Base-by-base conservation (phyloP, 2,329 filamentous ascomycete species). In the Leptographium galeiforme region DNA sequence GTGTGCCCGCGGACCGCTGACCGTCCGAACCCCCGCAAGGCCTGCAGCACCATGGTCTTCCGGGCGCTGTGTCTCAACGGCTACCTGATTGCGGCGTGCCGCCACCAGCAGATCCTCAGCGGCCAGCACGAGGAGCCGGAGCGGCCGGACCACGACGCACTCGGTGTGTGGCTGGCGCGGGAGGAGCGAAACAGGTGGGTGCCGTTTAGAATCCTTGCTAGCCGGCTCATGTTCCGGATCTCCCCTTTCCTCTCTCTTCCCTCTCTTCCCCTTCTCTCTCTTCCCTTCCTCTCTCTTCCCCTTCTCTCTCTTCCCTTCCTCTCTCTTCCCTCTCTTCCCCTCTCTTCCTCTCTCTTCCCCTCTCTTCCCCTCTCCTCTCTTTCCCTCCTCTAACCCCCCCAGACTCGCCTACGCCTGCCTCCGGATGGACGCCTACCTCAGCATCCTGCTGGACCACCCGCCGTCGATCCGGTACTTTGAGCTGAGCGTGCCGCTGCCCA, bases 371-470 rank as follows among this genome's bases (percentile, higher is more conserved):
- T 33, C 5, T 34, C 32, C 10, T 7, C 39, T n/a, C 7, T n/a
- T n/a, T n/a, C n/a, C n/a, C 12, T 40, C 16, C 39, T n/a, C 18
- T 18, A 19, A 8, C 18, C 8, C 6, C 6, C 18, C 6, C 40
- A 53, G 51, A 14, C 48, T 54, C 16, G 52, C 52, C 32, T 54
- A 51, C 8, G 25, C 48, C 4, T 50, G 41, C 10, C 48, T 54
- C 0, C 52, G 52, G 12, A 39, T 54, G 36, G 52, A 54, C 32
- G 52, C 52, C 1, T 54, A 54, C 30, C 25, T 54, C 18, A 51
- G 52, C 43, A 54, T 54, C n/a, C 19, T 54, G 4, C 38, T 50
- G 11, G 52, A 54, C 52, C 48, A 51, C 13, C 52, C 52, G 10
- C 52, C 52, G 6, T 50, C 48, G 33, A 45, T 54, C 25, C 52